Base-by-base conservation (phyloP, 345 rosid genomes). In the Raphanus raphanistrum region DNA sequence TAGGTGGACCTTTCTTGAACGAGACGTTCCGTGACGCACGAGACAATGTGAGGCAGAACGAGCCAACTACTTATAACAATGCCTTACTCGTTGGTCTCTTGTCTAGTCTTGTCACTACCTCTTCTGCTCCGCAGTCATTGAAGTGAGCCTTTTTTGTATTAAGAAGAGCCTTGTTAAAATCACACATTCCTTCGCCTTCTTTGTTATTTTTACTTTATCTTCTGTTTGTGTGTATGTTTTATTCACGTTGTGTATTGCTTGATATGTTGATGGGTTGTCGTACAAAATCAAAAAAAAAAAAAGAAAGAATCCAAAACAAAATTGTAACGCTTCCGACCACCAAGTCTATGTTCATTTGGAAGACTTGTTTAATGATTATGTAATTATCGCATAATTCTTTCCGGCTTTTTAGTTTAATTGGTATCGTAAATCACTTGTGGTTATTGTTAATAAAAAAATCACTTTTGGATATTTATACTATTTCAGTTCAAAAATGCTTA, bases 1-100 rank as follows among this genome's bases (percentile, higher is more conserved):
- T 95, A 0, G 99, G 99, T 8, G 99, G 99, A 0, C 98, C 99
- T 3, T 95, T 92, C 89, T 69, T 59, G 8, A 95, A 95, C 50
- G 98, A 93, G 83, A 87, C 98, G 0, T 96, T 59, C 81, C 75
- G 82, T 0, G 91, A 96, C 83, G 70, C 81, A 55, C 76, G 99
- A 76, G 88, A 87, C 86, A 91, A 90, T 85, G 80, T 92, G 13
- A 85, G 66, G 93, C 99, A 93, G 83, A 89, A 73, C 0, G 99
- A 96, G 63, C 99, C 98, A 16, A 88, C 84, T 82, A 93, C 96
- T 8, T 96, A 96, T 60, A 96, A 96, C 85, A 83, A 92, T 74
- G 99, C 99, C 0, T 70, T 89, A 2, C 79, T 93, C 36, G 96
- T 96, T 72, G 98, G 96, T 79, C 91, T 96, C 29, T 90, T 96